Base-by-base conservation (phyloP, 805 yeast genomes). In the Nakazawaea molendinolei region DNA sequence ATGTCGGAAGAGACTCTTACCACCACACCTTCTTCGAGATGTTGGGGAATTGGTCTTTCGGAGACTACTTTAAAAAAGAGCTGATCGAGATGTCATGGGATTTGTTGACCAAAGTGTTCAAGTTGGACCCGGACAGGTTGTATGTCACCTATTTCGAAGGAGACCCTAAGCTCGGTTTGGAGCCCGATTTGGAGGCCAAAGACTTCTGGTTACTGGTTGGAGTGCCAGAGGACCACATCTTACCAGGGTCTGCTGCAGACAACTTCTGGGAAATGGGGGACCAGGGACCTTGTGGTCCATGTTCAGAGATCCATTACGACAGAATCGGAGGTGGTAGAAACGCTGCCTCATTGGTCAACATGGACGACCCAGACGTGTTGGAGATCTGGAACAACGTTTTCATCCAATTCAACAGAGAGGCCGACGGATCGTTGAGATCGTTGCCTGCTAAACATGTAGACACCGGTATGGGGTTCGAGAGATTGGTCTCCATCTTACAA, bases 201-300 rank as follows among this genome's bases (percentile, higher is more conserved):
- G 66, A 82, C 51, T 65, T 75, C 44, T 92, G 99, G 99, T 65
- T 67, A 44, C 75, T 70, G 25, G 83, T 82, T 28, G 99, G 99
- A 50, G 94, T 90, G 38, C 71, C 79, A 23, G 95, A 86, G 48
- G 89, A 80, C 56, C 97, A 87, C 57, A 90, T 92, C 49, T 67
- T 92, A 47, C 95, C 96, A 15, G 99, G 99, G 40, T 67, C 79
- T 48, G 84, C 79, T 36, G 68, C 78, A 55, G 99, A 92, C 60
- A 92, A 92, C 65, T 92, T 92, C 63, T 92, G 99, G 99, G 99
- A 92, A 69, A 92, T 92, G 99, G 99, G 99, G 52, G 99, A 94
- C 56, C 97, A 90, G 68, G 99, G 99, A 48, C 99, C 99, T 33
- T 92, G 99, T 69, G 99, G 99, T 44, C 99, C 99, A 35, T 94